These are phyloP conservation scores for Mimosa bimucronata DNA, from an alignment of 306 rosid species.

Conservation along the genomic window DNA sequence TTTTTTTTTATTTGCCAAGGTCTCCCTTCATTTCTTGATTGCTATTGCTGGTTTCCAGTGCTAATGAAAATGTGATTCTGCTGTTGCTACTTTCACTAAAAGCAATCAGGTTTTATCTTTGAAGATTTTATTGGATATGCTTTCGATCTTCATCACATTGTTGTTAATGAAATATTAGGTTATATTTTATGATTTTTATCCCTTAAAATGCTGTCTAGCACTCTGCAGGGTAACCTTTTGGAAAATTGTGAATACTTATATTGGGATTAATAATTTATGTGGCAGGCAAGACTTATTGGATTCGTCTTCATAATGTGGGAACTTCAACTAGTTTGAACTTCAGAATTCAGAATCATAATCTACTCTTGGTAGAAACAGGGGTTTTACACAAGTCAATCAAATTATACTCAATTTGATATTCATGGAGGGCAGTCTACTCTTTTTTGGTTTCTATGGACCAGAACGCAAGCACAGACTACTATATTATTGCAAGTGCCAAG, in stretches of 20 bases:
- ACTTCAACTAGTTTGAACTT: neutral
- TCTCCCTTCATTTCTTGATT: neutral
- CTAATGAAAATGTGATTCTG: neutral
- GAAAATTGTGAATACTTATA: neutral
- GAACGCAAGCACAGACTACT: neutral
- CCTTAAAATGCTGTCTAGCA: neutral
- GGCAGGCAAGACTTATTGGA: neutral
- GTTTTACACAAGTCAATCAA: neutral
- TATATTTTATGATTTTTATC: neutral
- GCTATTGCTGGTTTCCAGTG: neutral
- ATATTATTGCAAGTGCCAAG: neutral
- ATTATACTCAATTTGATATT: neutral
- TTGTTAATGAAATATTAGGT: neutral
- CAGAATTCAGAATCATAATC: slow-evolving; percentile 11
- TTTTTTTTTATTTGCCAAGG: neutral
- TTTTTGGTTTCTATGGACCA: slow-evolving; percentile 5
- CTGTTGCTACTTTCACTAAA: neutral
- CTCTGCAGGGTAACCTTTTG: neutral
- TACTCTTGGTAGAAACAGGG: neutral
- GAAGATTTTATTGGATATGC: neutral
- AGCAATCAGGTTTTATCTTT: neutral
- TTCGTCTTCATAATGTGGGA: slow-evolving; percentile 8
- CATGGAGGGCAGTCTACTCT: slow-evolving; percentile 6
- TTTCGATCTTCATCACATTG: neutral
- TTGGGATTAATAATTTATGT: neutral